Evolutionary conservation across 176 grass and related monocot genomes (phyloP).

Genomic region (Triticum urartu): DNA sequence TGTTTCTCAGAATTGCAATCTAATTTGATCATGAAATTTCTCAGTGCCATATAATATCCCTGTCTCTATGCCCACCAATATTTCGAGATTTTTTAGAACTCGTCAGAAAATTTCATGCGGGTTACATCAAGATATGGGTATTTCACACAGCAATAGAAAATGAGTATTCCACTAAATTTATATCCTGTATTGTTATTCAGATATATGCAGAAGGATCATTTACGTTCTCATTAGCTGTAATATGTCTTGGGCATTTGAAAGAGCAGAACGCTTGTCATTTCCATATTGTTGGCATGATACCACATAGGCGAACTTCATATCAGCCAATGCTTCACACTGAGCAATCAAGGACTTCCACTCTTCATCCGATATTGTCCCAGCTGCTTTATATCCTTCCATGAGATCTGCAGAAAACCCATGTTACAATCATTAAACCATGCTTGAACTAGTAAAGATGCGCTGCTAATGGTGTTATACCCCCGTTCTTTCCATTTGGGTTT

Average conservation of each 20-base stretch:
- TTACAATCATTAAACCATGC: not conserved
- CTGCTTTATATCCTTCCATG: constrained; percentile 94
- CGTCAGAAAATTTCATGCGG: not conserved
- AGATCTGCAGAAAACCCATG: constrained; percentile 59
- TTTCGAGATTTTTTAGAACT: not conserved
- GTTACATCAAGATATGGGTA: not conserved
- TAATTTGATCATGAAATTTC: constrained; percentile 3
- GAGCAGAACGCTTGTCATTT: constrained; percentile 85
- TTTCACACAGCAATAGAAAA: not conserved
- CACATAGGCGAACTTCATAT: constrained; percentile 96
- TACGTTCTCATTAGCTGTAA: constrained; percentile 91
- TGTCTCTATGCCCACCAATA: not conserved
- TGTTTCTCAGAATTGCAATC: constrained; percentile 10
- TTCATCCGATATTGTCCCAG: constrained; percentile 60
- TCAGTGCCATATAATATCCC: not conserved
- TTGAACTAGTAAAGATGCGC: not conserved
- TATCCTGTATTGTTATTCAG: constrained; percentile 8
- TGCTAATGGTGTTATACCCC: constrained; percentile 16
- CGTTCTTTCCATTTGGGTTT: not conserved
- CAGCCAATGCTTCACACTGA: constrained; percentile 82
- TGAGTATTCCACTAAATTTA: constrained; percentile 2
- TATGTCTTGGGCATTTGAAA: constrained; percentile 76
- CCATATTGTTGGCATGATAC: constrained; percentile 98
- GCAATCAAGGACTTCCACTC: constrained; percentile 62
- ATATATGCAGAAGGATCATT: constrained; percentile 22